Conservation (phyloP, 306 rosid species). For the Luffa aegyptiaca region DNA sequence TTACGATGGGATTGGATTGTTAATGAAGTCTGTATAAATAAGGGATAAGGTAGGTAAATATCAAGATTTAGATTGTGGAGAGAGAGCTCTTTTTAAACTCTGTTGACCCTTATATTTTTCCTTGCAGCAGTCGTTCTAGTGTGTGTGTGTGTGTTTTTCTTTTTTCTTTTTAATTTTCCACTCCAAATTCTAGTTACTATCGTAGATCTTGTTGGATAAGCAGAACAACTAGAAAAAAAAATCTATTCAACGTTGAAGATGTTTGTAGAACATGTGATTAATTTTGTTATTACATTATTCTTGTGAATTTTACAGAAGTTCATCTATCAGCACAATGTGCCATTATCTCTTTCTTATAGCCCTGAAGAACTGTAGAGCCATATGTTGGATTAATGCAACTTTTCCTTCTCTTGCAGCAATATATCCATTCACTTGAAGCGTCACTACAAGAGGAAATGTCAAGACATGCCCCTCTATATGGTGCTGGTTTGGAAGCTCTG, state of each 20-base stretch:
- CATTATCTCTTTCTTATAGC: neutral
- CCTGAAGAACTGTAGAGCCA: neutral
- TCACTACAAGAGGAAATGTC: constrained; percentile 98
- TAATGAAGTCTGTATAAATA: neutral
- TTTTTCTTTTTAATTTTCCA: neutral
- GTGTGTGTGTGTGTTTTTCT: neutral
- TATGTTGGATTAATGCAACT: constrained; percentile 15
- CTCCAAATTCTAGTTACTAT: neutral
- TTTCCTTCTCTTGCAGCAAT: constrained; percentile 61
- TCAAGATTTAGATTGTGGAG: neutral
- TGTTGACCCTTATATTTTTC: neutral
- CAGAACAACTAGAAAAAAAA: neutral
- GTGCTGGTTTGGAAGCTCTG: constrained; percentile 91
- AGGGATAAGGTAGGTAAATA: neutral
- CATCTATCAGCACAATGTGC: neutral
- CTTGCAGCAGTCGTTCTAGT: neutral
- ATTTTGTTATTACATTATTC: neutral
- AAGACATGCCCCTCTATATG: constrained; percentile 88
- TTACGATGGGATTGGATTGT: neutral
- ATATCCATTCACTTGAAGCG: constrained; percentile 80
- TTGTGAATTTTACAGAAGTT: neutral
- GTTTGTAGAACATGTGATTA: neutral
- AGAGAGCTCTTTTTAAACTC: neutral
- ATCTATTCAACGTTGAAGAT: neutral
- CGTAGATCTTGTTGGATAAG: neutral